Percentiles rank a stretch among this genome's conserved stretches.
Conservation (phyloP, 345 rosid genomes). For the Eucalyptus grandis region DNA sequence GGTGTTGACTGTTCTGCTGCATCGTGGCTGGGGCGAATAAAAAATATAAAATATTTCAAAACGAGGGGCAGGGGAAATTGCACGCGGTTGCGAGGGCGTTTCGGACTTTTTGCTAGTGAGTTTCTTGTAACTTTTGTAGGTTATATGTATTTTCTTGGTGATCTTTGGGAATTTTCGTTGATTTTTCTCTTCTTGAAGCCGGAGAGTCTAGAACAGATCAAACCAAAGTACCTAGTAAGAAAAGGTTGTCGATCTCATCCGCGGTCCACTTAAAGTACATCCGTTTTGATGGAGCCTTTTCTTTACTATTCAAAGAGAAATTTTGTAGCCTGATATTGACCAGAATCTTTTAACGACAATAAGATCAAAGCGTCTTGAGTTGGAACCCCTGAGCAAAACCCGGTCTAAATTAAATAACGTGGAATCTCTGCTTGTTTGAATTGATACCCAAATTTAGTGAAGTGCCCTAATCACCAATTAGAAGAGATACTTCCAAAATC, state of each 20-base stretch:
- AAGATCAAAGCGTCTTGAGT: rapidly evolving
- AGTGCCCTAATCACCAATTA: rapidly evolving
- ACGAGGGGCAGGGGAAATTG: not conserved
- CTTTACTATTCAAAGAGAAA: not conserved
- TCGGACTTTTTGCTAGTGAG: not conserved
- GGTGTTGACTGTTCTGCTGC: not conserved
- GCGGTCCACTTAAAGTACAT: not conserved
- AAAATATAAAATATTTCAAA: not conserved
- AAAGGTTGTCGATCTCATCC: not conserved
- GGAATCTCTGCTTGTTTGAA: rapidly evolving
- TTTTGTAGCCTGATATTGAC: not conserved
- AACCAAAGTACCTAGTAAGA: not conserved
- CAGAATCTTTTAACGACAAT: not conserved
- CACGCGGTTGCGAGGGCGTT: not conserved
- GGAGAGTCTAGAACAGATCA: not conserved
- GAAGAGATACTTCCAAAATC: rapidly evolving
- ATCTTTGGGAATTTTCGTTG: not conserved
- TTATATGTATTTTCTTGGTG: not conserved
- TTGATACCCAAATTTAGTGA: rapidly evolving
- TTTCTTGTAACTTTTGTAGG: not conserved
- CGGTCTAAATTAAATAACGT: rapidly evolving
- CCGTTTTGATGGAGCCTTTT: not conserved
- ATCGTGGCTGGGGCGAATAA: not conserved
- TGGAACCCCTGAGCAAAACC: rapidly evolving
- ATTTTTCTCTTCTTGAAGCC: not conserved